Evolutionary conservation across 129 eudicot species (phyloP), one percentile per base, ranked within the genome.

Genomic region (Arctium minus): DNA sequence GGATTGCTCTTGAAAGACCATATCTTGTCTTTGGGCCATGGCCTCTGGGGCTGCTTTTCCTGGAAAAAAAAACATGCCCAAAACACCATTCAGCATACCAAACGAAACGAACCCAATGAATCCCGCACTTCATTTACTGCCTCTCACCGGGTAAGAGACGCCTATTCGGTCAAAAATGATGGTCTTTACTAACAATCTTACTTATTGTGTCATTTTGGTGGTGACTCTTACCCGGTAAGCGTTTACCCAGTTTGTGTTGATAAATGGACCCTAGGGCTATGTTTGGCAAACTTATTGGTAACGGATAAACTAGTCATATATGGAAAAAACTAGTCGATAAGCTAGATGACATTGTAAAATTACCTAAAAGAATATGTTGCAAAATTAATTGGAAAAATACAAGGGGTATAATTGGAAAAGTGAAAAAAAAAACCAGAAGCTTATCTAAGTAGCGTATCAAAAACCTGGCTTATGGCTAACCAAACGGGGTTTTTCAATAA

Each of bases 11-110:
- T 89, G 86, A 85, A 96, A 2, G 92, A 89, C 99, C 99, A 96
- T 79, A 96, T 96, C 64, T 88, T 81, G 78, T 93, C 97, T 83
- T 93, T 92, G 0, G 99, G 99, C 99, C 99, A 96, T 10, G 96
- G 80, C 77, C 91, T 93, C 83, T 96, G 99, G 0, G 93, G 91
- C 70, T 90, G 94, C 90, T 86, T 96, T 87, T 96, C 97, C 99
- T 96, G 98, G 17, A 4, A 69, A 79, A 75, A 30, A 13, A 38
- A 80, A 36, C 50, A 70, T 53, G n/a, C 22, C 65, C 6, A 12
- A 65, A 67, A 67, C 35, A 29, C 35, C 38, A 4, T 74, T 44
- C 38, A 79, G 15, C 1, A 18, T 27, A 70, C 5, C 30, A 15
- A 8, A 74, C 50, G 17, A 72, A 35, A 72, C 48, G 4, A 31